These are phyloP conservation scores for Lichtheimia hyalospora DNA, from an alignment of 371 early-diverging fungal species.

Conservation along the genomic window DNA sequence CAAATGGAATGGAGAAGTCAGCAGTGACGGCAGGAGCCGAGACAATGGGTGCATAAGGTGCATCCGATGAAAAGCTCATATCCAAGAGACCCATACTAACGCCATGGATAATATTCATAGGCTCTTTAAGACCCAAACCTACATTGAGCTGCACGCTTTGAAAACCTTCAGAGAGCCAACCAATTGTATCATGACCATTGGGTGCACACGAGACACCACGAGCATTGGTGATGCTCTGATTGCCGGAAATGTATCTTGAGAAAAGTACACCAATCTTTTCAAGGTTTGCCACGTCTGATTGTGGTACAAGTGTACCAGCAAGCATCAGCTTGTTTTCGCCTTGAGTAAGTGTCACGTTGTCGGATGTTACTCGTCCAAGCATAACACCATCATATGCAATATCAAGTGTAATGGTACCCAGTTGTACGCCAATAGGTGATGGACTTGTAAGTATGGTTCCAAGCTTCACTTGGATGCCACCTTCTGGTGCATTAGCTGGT, in stretches of 20 bases:
- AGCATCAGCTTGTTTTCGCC: slow-evolving; percentile 49
- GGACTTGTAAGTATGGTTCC: slow-evolving; percentile 51
- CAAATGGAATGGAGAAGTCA: slow-evolving; percentile 50
- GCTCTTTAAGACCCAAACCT: slow-evolving; percentile 30
- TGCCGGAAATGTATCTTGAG: slow-evolving; percentile 50
- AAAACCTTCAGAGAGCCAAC: slow-evolving; percentile 53
- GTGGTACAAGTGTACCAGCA: slow-evolving; percentile 46
- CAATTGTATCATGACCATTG: slow-evolving; percentile 46
- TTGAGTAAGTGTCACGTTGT: slow-evolving; percentile 37
- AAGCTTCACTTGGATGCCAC: slow-evolving; percentile 54
- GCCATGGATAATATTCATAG: slow-evolving; percentile 49
- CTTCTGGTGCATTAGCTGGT: slow-evolving; percentile 50
- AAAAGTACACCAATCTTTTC: slow-evolving; percentile 43
- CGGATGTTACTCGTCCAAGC: slow-evolving; percentile 47
- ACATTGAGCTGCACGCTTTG: slow-evolving; percentile 48
- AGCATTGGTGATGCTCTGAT: slow-evolving; percentile 43
- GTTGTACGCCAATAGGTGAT: slow-evolving; percentile 52
- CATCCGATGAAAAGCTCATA: slow-evolving; percentile 36
- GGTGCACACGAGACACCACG: slow-evolving; percentile 49
- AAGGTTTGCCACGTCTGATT: slow-evolving; percentile 35
- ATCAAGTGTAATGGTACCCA: slow-evolving; percentile 49
- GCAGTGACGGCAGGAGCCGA: slow-evolving; percentile 47
- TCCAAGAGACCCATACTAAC: slow-evolving; percentile 51
- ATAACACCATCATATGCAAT: slow-evolving; percentile 41
- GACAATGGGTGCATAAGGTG: slow-evolving; percentile 45